Conservation (phyloP, 2,329 filamentous ascomycete genomes). For the Phialemonium atrogriseum region DNA sequence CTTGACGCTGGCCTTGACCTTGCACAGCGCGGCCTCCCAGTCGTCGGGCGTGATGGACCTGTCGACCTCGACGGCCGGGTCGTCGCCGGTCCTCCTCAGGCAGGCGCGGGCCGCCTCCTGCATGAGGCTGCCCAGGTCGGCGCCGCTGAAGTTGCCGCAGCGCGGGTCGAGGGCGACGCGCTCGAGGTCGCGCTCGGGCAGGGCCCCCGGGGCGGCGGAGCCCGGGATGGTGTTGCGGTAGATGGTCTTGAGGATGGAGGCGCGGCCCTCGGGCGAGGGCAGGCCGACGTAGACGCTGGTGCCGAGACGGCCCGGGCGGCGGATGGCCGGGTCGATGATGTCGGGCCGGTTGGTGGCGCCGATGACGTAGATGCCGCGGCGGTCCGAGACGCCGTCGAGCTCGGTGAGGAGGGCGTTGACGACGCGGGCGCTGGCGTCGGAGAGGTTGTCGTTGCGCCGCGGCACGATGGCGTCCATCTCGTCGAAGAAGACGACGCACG, state of each 20-base stretch:
- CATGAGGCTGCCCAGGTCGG: constrained; percentile 50
- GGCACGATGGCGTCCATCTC: constrained; percentile 92
- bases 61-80: constrained; percentile 19
- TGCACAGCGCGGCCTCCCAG: constrained; percentile 43
- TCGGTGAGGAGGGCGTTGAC: constrained; percentile 95
- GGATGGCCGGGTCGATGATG: constrained; percentile 93
- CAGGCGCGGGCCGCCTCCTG: constrained; percentile 29
- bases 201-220: constrained; percentile 17
- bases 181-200: constrained; percentile 38
- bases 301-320: constrained; percentile 82
- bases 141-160: constrained; percentile 71
- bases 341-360: constrained; percentile 93
- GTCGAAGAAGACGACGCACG: constrained; percentile 96
- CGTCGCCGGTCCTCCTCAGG: constrained; percentile 19
- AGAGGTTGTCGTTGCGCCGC: constrained; percentile 60
- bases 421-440: constrained; percentile 78
- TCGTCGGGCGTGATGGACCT: constrained; percentile 34
- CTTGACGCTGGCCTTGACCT: constrained; percentile 41
- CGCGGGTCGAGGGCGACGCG: constrained; percentile 55
- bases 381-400: constrained; percentile 73
- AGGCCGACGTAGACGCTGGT: constrained; percentile 85
- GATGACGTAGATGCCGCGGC: constrained; percentile 86
- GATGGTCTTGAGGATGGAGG: constrained; percentile 73
- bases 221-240: constrained; percentile 38
- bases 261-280: constrained; percentile 65